These are phyloP conservation scores for Hemisphaericaspora xylofermentans DNA, from an alignment of 1,139 yeast genomes.

Conservation along the genomic window DNA sequence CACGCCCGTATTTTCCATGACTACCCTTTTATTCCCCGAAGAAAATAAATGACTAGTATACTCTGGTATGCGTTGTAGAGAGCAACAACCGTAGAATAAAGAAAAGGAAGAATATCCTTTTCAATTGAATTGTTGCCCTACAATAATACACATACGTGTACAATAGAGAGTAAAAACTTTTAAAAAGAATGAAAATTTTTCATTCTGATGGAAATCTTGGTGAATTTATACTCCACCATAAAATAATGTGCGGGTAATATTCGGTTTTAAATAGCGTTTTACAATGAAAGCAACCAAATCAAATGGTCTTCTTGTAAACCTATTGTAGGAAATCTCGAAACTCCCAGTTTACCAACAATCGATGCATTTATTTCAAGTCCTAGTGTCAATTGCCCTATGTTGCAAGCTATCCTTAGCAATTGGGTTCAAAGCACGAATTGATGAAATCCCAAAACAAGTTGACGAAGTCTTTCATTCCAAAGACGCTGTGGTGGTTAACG, in stretches of 20 bases:
- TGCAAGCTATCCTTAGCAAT: constrained; percentile 7
- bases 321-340: no score
- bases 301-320: no score
- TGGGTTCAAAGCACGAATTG: constrained; percentile 22
- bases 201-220: neutral
- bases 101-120: constrained; percentile 9
- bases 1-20: constrained; percentile 47
- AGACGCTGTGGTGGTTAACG: constrained; percentile 29
- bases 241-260: constrained; percentile 1
- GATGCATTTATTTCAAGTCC: constrained; percentile 1
- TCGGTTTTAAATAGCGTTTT: no score
- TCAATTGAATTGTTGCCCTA: constrained; percentile 43
- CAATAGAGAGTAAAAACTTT: constrained; percentile 31
- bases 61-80: constrained; percentile 57
- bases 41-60: constrained; percentile 27
- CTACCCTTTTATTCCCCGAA: constrained; percentile 25
- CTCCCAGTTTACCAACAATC: neutral
- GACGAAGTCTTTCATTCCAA: constrained; percentile 21
- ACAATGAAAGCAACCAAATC: neutral
- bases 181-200: constrained; percentile 6
- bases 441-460: constrained; percentile 25
- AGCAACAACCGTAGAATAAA: constrained; percentile 41
- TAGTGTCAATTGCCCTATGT: neutral
- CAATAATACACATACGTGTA: constrained; percentile 55
- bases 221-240: neutral